Evolutionary conservation across 2,329 filamentous ascomycete genomes (phyloP).

Genomic region (Beauveria sp.): DNA sequence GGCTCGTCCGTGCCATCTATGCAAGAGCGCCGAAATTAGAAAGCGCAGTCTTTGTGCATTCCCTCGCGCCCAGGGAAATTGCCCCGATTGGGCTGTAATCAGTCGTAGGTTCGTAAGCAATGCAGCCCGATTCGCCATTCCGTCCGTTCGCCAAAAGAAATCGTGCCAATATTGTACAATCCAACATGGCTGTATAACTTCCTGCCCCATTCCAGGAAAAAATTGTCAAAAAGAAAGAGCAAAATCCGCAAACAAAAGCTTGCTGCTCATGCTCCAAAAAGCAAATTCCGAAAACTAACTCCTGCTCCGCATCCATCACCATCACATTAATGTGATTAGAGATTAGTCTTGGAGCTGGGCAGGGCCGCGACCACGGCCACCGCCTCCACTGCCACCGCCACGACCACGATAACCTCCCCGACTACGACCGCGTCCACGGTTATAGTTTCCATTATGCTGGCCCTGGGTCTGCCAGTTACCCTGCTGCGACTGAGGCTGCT

Average conservation of each 20-base stretch:
- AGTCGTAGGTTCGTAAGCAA: conserved; percentile 23
- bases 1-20: conserved; percentile 6
- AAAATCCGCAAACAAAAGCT: conserved; percentile 12
- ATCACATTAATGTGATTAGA: conserved; percentile 20
- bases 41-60: conserved; percentile 7
- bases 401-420: conserved; percentile 31
- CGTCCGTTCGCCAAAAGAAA: conserved; percentile 28
- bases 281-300: conserved; percentile 14
- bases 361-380: conserved; percentile 24
- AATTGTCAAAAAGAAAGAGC: conserved; percentile 23
- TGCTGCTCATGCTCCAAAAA: conserved; percentile 18
- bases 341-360: conserved; percentile 28
- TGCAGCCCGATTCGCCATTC: conserved; percentile 26
- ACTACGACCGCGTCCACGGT: conserved; percentile 31
- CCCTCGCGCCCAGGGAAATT: not conserved
- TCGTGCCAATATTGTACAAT: conserved; percentile 36
- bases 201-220: not conserved
- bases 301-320: conserved; percentile 19
- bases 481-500: conserved; percentile 24
- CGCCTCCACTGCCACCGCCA: conserved; percentile 22
- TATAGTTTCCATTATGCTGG: conserved; percentile 30
- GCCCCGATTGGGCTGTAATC: conserved; percentile 11
- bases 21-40: not conserved
- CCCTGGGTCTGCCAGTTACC: conserved; percentile 36
- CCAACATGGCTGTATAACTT: conserved; percentile 21